A percentile compares a stretch with the other conserved stretches of the same genome.
These are phyloP conservation scores for Dionaea muscipula DNA, from an alignment of 179 eudicot species.

Conservation along the genomic window DNA sequence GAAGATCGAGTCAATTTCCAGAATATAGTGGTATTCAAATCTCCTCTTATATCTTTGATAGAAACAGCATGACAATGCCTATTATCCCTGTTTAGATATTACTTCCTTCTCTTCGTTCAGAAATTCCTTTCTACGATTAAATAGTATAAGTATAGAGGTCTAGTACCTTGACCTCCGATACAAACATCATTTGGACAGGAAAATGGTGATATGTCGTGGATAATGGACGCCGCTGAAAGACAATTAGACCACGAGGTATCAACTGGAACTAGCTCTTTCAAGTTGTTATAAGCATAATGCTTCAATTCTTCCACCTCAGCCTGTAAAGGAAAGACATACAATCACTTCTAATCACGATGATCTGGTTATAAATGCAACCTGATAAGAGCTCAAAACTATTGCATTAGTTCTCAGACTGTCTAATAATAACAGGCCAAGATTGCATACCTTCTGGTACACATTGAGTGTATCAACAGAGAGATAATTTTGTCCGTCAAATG, in stretches of 20 bases:
- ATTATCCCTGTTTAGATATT: too few relatives aligned
- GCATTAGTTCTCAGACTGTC: neutral
- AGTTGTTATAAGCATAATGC: constrained; percentile 30
- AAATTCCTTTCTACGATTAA: neutral
- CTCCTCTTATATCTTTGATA: too few relatives aligned
- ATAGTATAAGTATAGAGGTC: neutral
- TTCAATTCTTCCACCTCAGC: constrained; percentile 24
- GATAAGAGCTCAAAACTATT: neutral
- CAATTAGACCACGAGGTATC: constrained; percentile 14
- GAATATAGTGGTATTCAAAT: too few relatives aligned
- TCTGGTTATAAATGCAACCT: neutral
- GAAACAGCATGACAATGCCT: too few relatives aligned
- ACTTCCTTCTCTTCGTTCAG: constrained; percentile 3
- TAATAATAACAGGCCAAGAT: neutral
- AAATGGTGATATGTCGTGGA: constrained; percentile 16
- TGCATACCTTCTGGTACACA: constrained; percentile 19
- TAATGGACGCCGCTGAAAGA: constrained; percentile 17
- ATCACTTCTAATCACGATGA: neutral
- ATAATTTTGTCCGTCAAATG: constrained; percentile 22
- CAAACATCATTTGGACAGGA: constrained; percentile 20
- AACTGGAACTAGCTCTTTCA: constrained; percentile 21
- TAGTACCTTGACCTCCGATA: constrained; percentile 35
- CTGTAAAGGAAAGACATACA: too few relatives aligned
- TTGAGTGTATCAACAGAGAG: constrained; percentile 20
- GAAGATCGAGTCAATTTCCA: too few relatives aligned